Percentiles rank a stretch among this genome's conserved stretches.
These are phyloP conservation scores for Suhomyces sp. DNA, from an alignment of 805 yeast species.

Conservation along the genomic window DNA sequence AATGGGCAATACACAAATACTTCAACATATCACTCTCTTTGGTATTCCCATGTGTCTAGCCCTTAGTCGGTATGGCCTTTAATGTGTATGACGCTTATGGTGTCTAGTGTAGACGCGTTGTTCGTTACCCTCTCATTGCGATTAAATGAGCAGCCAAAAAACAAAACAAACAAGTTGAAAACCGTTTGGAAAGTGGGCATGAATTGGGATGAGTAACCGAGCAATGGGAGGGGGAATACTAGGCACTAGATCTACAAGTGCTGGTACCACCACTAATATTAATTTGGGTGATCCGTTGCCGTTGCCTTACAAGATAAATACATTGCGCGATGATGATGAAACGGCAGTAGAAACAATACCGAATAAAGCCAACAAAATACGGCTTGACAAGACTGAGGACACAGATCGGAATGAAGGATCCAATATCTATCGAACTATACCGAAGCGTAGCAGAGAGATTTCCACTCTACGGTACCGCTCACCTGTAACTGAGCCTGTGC, in stretches of 20 bases:
- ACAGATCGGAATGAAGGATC: neutral
- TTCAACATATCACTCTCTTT: too few relatives aligned
- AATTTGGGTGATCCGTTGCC: slow-evolving; percentile 36
- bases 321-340: slow-evolving; percentile 6
- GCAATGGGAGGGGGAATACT: neutral
- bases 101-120: neutral
- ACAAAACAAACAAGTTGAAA: neutral
- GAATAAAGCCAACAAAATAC: slow-evolving; percentile 6
- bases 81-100: neutral
- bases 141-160: neutral
- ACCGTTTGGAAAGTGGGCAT: neutral
- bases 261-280: neutral
- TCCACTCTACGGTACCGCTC: neutral
- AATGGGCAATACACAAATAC: neutral
- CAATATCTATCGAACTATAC: neutral
- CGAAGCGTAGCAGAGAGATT: neutral
- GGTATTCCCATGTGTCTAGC: neutral
- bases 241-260: neutral
- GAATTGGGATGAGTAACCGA: neutral
- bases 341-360: slow-evolving; percentile 9
- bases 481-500: neutral
- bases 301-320: slow-evolving; percentile 26
- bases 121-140: neutral
- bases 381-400: neutral
- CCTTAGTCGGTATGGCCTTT: neutral